Evolutionary conservation across 2,329 filamentous ascomycete genomes (phyloP), one percentile per base, ranked within the genome.

Genomic region (Microsporum canis): DNA sequence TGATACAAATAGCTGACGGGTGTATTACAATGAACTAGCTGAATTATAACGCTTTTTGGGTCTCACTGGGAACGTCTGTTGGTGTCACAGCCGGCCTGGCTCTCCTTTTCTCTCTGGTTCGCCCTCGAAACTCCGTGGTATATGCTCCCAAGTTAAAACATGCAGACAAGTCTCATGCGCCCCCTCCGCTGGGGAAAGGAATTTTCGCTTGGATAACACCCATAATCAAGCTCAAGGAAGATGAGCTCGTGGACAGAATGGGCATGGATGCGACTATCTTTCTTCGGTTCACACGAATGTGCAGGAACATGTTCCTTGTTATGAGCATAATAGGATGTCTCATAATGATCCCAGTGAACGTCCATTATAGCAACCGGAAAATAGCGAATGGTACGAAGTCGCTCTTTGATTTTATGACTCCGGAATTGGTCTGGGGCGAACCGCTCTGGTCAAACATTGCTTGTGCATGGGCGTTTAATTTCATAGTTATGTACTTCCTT

Each of bases 101-200:
- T 64, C 72, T 95, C 62, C 76, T 85, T 65, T 99, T 97, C 80
- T 96, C 90, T 64, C 78, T 96, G 68, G 80, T 97, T 60, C 88
- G 94, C 63, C 94, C 94, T 3, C 91, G 91, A 74, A 92, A 97
- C 74, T 88, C 87, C 61, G 83, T 92, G 67, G 89, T 99, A 56
- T 99, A 99, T 76, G 91, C 94, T 2, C 94, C 94, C 45, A 92
- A 95, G 72, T 80, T 95, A 57, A 95, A 95, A 72, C 87, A 96
- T 78, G 88, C 90, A 71, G 92, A 97, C 72, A 85, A 90, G 67
- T 90, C 88, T 74, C 91, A 96, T 77, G 84, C 88, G 7, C 94
- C 92, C 17, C 94, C 94, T 10, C 85, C 88, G 0, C 82, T 97
- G 68, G 89, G 88, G 61, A 95, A 88, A 70, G 88, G 89, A n/a